These are phyloP conservation scores for Boechera retrofracta DNA, from an alignment of 345 rosid species.

Conservation along the genomic window DNA sequence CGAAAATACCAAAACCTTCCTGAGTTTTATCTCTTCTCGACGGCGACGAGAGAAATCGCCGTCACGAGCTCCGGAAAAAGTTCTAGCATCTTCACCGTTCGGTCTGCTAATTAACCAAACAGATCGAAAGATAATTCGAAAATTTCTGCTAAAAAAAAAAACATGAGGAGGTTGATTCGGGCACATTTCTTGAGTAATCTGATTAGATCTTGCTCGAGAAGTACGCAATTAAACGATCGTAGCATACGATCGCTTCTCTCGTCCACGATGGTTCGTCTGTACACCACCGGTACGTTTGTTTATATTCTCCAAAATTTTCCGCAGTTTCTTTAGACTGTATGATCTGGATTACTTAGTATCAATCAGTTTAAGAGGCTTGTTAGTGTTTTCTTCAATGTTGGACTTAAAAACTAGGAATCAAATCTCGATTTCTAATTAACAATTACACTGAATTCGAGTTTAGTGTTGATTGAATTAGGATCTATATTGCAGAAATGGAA, in stretches of 20 bases:
- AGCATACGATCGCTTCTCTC: slow-evolving; percentile 35
- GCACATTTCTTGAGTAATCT: slow-evolving; percentile 32
- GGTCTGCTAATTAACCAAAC: background rate
- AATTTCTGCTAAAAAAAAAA: background rate
- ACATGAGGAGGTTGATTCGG: slow-evolving; percentile 43
- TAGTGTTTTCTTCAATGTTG: background rate
- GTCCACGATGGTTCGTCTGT: slow-evolving; percentile 45
- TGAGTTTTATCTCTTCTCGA: background rate
- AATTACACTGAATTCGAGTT: background rate
- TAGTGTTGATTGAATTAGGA: slow-evolving; percentile 18
- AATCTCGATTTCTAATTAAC: background rate
- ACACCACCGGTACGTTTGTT: slow-evolving; percentile 50
- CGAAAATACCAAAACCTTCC: slow-evolving; percentile 7
- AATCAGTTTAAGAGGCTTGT: background rate
- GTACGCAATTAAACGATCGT: slow-evolving; percentile 18
- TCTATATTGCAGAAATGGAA: slow-evolving; percentile 52
- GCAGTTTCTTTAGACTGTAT: background rate
- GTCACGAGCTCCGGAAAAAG: slow-evolving; percentile 29
- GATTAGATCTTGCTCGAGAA: slow-evolving; percentile 44
- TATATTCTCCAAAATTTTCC: background rate
- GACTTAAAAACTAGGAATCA: background rate
- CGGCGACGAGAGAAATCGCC: slow-evolving; percentile 29
- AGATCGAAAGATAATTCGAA: background rate
- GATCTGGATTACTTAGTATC: background rate
- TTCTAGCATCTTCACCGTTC: background rate